Conservation (phyloP, 352 stramenopile genomes). For the Pythium chondricola region DNA sequence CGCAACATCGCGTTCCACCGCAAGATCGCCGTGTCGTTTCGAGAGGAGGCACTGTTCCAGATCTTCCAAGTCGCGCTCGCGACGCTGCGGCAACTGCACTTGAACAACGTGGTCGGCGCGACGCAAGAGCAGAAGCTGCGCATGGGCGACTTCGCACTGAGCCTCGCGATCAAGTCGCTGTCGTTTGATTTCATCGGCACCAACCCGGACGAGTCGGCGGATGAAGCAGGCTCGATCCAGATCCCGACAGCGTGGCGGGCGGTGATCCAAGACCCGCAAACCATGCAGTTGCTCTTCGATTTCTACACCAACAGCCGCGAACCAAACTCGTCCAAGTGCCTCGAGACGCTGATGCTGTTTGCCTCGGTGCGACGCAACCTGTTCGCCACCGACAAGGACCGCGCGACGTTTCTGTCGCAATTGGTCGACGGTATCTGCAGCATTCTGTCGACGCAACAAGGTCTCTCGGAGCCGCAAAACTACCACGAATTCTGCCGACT, state of each 20-base stretch:
- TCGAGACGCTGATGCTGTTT: slow-evolving; percentile 96
- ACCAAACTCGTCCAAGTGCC: slow-evolving; percentile 92
- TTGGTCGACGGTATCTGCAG: slow-evolving; percentile 92
- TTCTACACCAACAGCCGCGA: slow-evolving; percentile 93
- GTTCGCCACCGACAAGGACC: slow-evolving; percentile 95
- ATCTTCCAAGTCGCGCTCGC: slow-evolving; percentile 97
- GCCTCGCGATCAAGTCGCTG: slow-evolving; percentile 92
- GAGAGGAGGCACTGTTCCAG: slow-evolving; percentile 92
- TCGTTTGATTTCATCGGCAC: slow-evolving; percentile 99
- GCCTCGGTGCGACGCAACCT: slow-evolving; percentile 94
- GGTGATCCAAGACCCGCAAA: slow-evolving; percentile 92
- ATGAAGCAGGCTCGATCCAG: slow-evolving; percentile 97
- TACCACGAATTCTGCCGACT: slow-evolving; percentile 99
- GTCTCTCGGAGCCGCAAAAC: slow-evolving; percentile 97
- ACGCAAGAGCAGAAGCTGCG: slow-evolving; percentile 86
- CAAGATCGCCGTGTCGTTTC: slow-evolving; percentile 97
- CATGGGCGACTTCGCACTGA: slow-evolving; percentile 91
- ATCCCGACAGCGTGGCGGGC: slow-evolving; percentile 94
- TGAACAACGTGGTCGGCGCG: slow-evolving; percentile 78
- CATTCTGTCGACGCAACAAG: slow-evolving; percentile 93
- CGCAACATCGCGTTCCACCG: slow-evolving; percentile 96
- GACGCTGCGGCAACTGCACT: slow-evolving; percentile 93
- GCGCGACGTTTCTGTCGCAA: slow-evolving; percentile 89
- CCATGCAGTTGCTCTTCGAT: slow-evolving; percentile 94
- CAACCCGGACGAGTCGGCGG: slow-evolving; percentile 96